Evolutionary conservation across 129 eudicot genomes (phyloP).

Genomic region (Flaveria sonorensis): DNA sequence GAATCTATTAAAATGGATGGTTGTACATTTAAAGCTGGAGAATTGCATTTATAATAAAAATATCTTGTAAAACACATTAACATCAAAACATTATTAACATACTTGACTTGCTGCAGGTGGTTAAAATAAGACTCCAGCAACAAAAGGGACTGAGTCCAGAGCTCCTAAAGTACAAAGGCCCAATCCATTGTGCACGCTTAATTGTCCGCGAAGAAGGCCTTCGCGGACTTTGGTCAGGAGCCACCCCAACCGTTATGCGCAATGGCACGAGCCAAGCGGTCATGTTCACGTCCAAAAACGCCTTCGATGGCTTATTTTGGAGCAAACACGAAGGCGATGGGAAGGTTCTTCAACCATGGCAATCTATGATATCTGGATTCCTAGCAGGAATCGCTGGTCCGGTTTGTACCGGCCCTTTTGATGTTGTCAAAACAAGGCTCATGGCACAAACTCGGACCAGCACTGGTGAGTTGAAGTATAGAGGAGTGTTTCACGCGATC

Average conservation of each 20-base stretch:
- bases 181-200: slow-evolving; percentile 75
- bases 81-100: not conserved
- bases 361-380: slow-evolving; percentile 93
- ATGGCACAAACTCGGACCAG: slow-evolving; percentile 80
- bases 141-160: slow-evolving; percentile 79
- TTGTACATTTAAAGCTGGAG: too few relatives aligned
- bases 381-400: slow-evolving; percentile 91
- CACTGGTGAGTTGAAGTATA: slow-evolving; percentile 62
- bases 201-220: slow-evolving; percentile 85
- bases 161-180: slow-evolving; percentile 86
- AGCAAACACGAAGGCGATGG: slow-evolving; percentile 86
- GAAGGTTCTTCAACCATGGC: slow-evolving; percentile 76
- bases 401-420: slow-evolving; percentile 87
- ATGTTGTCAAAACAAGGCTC: slow-evolving; percentile 91
- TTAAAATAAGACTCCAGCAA: slow-evolving; percentile 90
- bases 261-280: slow-evolving; percentile 95
- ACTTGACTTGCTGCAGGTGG: slow-evolving; percentile 57
- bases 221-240: slow-evolving; percentile 92
- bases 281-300: slow-evolving; percentile 88
- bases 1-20: too few relatives aligned
- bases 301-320: slow-evolving; percentile 73
- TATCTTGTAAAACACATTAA: too few relatives aligned
- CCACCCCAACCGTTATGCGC: slow-evolving; percentile 91
- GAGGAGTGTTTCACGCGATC: slow-evolving; percentile 84
- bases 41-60: too few relatives aligned